These are phyloP conservation scores for Lagerstroemia speciosa DNA, from an alignment of 345 rosid genomes.

Conservation along the genomic window DNA sequence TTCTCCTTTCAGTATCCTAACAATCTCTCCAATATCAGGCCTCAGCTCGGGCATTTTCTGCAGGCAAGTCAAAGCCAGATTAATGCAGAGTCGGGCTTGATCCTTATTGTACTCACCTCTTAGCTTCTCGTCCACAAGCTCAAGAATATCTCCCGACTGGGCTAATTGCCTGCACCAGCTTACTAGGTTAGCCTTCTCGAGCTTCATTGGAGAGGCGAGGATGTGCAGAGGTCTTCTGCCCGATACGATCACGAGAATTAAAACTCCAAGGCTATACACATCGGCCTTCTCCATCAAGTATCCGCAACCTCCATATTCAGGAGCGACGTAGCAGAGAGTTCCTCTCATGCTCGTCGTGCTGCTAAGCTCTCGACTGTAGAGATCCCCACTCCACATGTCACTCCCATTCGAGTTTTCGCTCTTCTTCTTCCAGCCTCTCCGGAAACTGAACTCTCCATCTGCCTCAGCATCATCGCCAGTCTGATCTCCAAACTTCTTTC, in stretches of 20 bases:
- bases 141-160: slow-evolving; percentile 68
- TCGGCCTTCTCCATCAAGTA: slow-evolving; percentile 94
- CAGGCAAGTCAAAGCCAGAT: slow-evolving; percentile 71
- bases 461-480: slow-evolving; percentile 26
- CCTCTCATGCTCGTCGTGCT: slow-evolving; percentile 99
- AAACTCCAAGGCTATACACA: slow-evolving; percentile 88
- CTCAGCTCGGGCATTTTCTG: slow-evolving; percentile 87
- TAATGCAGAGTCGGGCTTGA: slow-evolving; percentile 77
- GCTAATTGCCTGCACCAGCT: slow-evolving; percentile 96
- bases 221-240: slow-evolving; percentile 94
- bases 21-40: slow-evolving; percentile 71
- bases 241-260: slow-evolving; percentile 80
- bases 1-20: slow-evolving; percentile 80
- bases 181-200: slow-evolving; percentile 88
- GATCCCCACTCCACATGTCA: slow-evolving; percentile 96
- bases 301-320: slow-evolving; percentile 83
- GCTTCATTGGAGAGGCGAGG: slow-evolving; percentile 91
- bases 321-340: slow-evolving; percentile 90
- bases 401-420: slow-evolving; percentile 48
- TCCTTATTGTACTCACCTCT: slow-evolving; percentile 63
- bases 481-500: slow-evolving; percentile 35
- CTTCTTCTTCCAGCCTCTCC: slow-evolving; percentile 70
- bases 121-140: slow-evolving; percentile 81
- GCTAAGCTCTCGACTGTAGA: slow-evolving; percentile 85
- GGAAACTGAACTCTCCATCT: slow-evolving; percentile 85